These are phyloP conservation scores for Coniochaeta sp. DNA, from an alignment of 2,329 filamentous ascomycete genomes.

Conservation along the genomic window DNA sequence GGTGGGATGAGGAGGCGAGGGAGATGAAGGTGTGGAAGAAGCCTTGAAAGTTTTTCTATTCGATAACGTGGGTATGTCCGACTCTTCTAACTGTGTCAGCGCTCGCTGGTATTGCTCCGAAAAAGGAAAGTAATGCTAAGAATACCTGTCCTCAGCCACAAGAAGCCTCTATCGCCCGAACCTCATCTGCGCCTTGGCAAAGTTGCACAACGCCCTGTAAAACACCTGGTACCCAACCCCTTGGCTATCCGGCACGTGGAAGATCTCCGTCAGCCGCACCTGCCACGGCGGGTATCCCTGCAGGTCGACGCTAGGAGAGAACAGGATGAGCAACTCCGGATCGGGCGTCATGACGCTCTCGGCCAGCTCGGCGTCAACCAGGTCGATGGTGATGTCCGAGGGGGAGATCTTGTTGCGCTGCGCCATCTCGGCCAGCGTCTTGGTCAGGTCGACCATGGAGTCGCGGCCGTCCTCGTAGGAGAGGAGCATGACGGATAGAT, in stretches of 20 bases:
- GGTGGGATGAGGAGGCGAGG: conserved; percentile 52
- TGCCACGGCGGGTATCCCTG: conserved; percentile 97
- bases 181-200: conserved; percentile 80
- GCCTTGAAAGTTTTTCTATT: neutral
- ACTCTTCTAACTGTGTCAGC: conserved; percentile 1
- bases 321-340: conserved; percentile 83
- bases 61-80: conserved; percentile 9
- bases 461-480: conserved; percentile 85
- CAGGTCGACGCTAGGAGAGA: conserved; percentile 75
- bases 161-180: conserved; percentile 52
- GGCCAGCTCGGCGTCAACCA: conserved; percentile 83
- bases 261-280: conserved; percentile 89
- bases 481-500: conserved; percentile 65
- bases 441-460: conserved; percentile 90
- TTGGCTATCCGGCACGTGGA: conserved; percentile 67
- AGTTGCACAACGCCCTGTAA: conserved; percentile 75
- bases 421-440: conserved; percentile 90
- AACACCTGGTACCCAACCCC: conserved; percentile 94
- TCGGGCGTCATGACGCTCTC: conserved; percentile 77
- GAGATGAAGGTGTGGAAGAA: conserved; percentile 40
- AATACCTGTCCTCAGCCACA: neutral
- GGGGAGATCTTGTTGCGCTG: conserved; percentile 78
- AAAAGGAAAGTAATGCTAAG: neutral
- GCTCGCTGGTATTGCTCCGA: neutral
- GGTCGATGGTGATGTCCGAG: conserved; percentile 73